Conservation (phyloP, 257 asterid genomes). For the Ballota nigra region DNA sequence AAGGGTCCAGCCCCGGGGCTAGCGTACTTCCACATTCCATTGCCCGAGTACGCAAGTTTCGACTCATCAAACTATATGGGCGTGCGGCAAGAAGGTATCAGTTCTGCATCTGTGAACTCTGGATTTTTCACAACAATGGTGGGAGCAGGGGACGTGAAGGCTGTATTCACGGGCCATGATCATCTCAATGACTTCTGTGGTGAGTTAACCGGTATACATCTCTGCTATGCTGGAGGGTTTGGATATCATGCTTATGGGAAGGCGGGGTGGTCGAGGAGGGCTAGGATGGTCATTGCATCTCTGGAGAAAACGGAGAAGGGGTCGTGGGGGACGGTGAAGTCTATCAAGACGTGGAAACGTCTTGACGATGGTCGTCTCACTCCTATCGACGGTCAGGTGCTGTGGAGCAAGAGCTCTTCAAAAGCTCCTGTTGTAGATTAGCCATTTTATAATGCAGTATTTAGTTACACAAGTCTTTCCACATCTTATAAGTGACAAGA, state of each 20-base stretch:
- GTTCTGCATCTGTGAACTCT: constrained; percentile 82
- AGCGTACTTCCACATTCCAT: constrained; percentile 88
- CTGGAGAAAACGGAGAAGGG: constrained; percentile 68
- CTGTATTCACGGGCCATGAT: constrained; percentile 90
- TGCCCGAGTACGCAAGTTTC: constrained; percentile 81
- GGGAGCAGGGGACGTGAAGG: constrained; percentile 87
- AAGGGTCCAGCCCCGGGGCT: constrained; percentile 77
- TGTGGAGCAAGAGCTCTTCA: constrained; percentile 64
- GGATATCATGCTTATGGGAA: constrained; percentile 97
- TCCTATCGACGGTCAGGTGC: constrained; percentile 67
- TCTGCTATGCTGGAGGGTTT: constrained; percentile 95
- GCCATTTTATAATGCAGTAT: background rate
- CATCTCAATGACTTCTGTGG: constrained; percentile 95
- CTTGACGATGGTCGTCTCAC: constrained; percentile 70
- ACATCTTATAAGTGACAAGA: background rate
- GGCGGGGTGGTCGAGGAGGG: constrained; percentile 93
- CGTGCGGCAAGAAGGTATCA: constrained; percentile 73
- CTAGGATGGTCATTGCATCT: constrained; percentile 84
- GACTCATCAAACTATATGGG: constrained; percentile 82
- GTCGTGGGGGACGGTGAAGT: constrained; percentile 74
- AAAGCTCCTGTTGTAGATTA: background rate
- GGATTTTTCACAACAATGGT: constrained; percentile 88
- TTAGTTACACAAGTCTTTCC: background rate
- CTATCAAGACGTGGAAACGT: constrained; percentile 87
- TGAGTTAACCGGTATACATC: constrained; percentile 55